These are phyloP conservation scores for Ambrosiella xylebori DNA, from an alignment of 2,329 filamentous ascomycete species.

Conservation along the genomic window DNA sequence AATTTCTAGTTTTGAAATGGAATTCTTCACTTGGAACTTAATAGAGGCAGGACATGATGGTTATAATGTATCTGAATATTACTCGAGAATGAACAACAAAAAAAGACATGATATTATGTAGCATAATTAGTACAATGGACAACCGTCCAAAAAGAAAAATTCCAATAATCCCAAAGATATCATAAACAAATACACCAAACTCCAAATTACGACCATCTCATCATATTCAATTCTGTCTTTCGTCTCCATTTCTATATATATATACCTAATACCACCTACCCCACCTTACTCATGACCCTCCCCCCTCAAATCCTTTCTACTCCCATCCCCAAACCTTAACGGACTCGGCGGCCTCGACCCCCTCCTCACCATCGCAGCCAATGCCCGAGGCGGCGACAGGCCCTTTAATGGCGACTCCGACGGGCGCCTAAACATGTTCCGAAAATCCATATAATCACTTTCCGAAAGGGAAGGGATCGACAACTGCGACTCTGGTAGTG, in stretches of 20 bases:
- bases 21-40: too few species aligned
- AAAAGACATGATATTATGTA: background rate
- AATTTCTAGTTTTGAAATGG: too few species aligned
- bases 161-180: background rate
- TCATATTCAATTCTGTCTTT: background rate
- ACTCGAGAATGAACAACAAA: background rate
- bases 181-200: background rate
- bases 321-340: background rate
- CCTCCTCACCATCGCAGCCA: background rate
- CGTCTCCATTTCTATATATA: background rate
- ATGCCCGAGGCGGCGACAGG: conserved; percentile 3
- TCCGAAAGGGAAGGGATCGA: conserved; percentile 9
- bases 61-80: background rate
- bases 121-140: background rate
- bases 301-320: background rate
- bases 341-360: background rate
- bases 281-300: background rate
- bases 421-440: conserved; percentile 11
- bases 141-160: background rate
- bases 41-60: too few species aligned
- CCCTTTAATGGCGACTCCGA: conserved; percentile 3
- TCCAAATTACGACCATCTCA: background rate
- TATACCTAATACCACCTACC: background rate
- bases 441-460: conserved; percentile 10
- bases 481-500: background rate